phyloP scores from a whole-genome alignment of 768 basidiomycete species.

The Rhizopogon sp. region DNA sequence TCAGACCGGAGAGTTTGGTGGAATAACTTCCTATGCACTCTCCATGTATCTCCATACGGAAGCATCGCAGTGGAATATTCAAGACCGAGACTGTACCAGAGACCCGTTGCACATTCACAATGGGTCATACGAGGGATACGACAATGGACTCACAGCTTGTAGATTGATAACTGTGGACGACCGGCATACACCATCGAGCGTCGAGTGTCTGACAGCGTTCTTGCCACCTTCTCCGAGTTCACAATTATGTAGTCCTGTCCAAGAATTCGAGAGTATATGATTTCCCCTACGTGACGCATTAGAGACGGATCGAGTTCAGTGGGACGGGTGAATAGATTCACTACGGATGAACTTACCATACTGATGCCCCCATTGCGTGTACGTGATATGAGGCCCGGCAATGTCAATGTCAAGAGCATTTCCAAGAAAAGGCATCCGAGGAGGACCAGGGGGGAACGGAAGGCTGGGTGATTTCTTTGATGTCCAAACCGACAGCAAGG shows the following conservation, averaged over 20 bases:
- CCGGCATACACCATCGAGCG: conserved; percentile 40
- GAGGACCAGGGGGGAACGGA: conserved; percentile 33
- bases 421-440: conserved; percentile 30
- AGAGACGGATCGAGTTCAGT: too few species aligned
- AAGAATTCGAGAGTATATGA: too few species aligned
- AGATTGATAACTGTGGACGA: neutral
- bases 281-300: too few species aligned
- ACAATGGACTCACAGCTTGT: neutral
- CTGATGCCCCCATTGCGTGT: too few species aligned
- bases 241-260: conserved; percentile 25
- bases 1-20: conserved; percentile 8
- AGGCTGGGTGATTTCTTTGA: neutral
- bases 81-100: conserved; percentile 1
- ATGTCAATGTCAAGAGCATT: conserved; percentile 36
- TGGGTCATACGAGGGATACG: neutral
- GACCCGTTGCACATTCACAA: neutral
- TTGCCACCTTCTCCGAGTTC: too few species aligned
- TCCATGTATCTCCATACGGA: conserved; percentile 12
- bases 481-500: neutral
- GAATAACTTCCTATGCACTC: conserved; percentile 11
- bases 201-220: too few species aligned
- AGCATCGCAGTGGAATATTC: conserved; percentile 6
- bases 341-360: too few species aligned
- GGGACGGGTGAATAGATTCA: too few species aligned
- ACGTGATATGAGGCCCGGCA: too few species aligned